Base-by-base conservation (phyloP, 2,329 filamentous ascomycete species). In the Aureobasidium subglaciale region DNA sequence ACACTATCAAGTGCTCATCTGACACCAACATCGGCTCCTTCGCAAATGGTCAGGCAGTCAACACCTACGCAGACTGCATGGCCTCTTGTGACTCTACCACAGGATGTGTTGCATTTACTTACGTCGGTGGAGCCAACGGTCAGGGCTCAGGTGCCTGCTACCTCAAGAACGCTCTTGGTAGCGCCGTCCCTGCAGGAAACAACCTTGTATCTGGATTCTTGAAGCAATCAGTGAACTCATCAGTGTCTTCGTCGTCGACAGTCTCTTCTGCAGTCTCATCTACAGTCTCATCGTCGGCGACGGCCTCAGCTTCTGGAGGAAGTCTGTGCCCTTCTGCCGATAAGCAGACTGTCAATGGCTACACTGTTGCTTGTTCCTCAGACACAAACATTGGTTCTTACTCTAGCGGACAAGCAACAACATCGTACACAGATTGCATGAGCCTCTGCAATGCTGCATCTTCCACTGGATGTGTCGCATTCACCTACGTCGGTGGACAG, bases 1-100 rank as follows among this genome's bases (percentile, higher is more conserved):
- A 49, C 24, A 59, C 55, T 5, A 43, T 58, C 32, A 38, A 43
- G 25, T 59, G 55, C 34, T 41, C 40, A 10, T 56, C 57, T 3
- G 58, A 59, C 27, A 56, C 40, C 30, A 43, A 34, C 35, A 29
- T 50, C 11, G 55, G 58, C 37, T 56, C 58, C 25, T 59, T 55
- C 27, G 25, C 58, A 16, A 59, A 55, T 34, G 49, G 35, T 13
- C 49, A 37, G 7, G 58, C 58, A 22, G 29, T 27, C 15, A 40
- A 20, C 55, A 57, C 58, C 5, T 60, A 59, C 41, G 30, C 55
- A 10, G 59, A 60, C 29, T 60, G 59, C 30, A 46, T 57, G 42
- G 40, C 50, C 16, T 32, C 40, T 22, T 60, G 59, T 22, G 57
- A 60, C 13, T 46, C 46, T 27, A 45, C 48, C 15, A 55, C 48